phyloP scores from a whole-genome alignment of 768 basidiomycete species.

The Mycena kentingensis region DNA sequence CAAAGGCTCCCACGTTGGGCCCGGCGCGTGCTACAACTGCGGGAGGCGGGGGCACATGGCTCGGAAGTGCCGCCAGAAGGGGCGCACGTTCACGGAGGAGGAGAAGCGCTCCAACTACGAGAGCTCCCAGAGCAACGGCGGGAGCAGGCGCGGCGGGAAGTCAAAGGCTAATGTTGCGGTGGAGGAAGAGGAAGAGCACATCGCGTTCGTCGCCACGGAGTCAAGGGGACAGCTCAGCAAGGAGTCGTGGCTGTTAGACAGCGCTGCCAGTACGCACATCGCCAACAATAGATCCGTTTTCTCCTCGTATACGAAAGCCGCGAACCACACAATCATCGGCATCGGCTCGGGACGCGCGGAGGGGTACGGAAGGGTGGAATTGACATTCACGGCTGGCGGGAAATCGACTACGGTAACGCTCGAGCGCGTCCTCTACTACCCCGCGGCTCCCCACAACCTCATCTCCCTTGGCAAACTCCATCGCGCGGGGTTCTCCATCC shows the following conservation, averaged over 20 bases:
- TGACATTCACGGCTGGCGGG: neutral
- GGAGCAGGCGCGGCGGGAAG: too few species aligned
- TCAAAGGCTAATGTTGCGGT: neutral
- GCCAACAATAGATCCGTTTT: slow-evolving; percentile 3
- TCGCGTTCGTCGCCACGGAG: neutral
- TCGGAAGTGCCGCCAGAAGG: slow-evolving; percentile 3
- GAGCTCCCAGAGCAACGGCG: neutral
- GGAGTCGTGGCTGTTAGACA: slow-evolving; percentile 3
- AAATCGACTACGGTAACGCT: slow-evolving; percentile 2
- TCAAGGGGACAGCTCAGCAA: neutral
- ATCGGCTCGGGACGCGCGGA: neutral
- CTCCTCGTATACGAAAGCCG: neutral
- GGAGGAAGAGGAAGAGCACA: neutral
- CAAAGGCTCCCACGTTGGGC: neutral
- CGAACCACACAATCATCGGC: slow-evolving; percentile 2
- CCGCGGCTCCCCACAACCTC: neutral
- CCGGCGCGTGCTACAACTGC: slow-evolving; percentile 1
- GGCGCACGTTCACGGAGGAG: slow-evolving; percentile 1
- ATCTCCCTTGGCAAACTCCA: too few species aligned
- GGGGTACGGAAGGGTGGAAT: neutral
- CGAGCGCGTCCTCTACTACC: neutral
- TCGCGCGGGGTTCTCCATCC: too few species aligned
- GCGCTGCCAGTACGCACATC: slow-evolving; percentile 6
- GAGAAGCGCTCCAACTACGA: neutral
- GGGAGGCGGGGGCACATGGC: neutral